Conservation (phyloP, 345 rosid species). For the Eucalyptus sp. region DNA sequence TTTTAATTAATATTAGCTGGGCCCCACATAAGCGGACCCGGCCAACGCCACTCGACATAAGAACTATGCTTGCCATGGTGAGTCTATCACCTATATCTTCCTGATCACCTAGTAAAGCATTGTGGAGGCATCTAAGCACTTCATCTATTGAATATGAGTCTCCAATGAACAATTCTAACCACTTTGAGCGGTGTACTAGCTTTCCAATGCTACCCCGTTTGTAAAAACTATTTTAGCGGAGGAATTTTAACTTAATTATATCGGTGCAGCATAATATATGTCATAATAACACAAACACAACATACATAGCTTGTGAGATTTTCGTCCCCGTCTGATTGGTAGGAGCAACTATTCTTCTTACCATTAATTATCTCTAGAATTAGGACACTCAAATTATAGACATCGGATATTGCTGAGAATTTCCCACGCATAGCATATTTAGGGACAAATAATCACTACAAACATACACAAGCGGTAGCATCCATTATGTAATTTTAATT, state of each 20-base stretch:
- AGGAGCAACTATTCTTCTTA: too few relatives aligned
- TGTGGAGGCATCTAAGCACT: conserved; percentile 10
- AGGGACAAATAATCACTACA: too few relatives aligned
- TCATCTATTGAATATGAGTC: conserved; percentile 1
- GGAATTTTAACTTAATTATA: neutral
- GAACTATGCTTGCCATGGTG: conserved; percentile 3
- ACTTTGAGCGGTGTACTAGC: neutral
- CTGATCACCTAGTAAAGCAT: conserved; percentile 13
- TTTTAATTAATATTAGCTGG: too few relatives aligned
- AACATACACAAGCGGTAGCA: neutral
- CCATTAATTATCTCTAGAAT: too few relatives aligned
- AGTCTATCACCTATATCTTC: conserved; percentile 8
- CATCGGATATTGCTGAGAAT: too few relatives aligned
- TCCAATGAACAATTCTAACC: conserved; percentile 1
- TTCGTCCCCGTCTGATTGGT: too few relatives aligned
- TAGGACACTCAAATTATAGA: too few relatives aligned
- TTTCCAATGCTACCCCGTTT: conserved; percentile 13
- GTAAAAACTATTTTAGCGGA: neutral
- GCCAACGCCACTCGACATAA: neutral
- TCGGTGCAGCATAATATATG: too few relatives aligned
- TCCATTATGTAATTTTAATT: neutral
- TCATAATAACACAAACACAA: too few relatives aligned
- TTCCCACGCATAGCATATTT: too few relatives aligned
- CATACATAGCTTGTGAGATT: too few relatives aligned
- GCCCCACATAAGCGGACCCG: too few relatives aligned